A percentile compares a stretch with the other conserved stretches of the same genome.
phyloP scores from a whole-genome alignment of 1,284 basidiomycete species.

The Austroboletus niveus region DNA sequence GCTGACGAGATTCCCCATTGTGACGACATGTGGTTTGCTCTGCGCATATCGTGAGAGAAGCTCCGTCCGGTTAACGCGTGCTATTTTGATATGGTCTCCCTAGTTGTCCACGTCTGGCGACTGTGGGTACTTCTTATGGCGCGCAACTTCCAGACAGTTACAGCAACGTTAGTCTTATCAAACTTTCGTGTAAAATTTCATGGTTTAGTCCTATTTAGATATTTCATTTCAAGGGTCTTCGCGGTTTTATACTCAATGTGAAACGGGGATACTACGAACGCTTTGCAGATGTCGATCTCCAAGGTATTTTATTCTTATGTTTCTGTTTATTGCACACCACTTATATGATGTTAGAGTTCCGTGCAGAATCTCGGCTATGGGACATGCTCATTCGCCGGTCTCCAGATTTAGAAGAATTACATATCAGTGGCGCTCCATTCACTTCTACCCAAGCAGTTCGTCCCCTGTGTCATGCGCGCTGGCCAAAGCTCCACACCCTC shows the following conservation, averaged over 20 bases:
- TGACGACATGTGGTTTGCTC: slow-evolving; percentile 73
- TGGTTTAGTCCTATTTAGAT: slow-evolving; percentile 42
- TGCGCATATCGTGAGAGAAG: slow-evolving; percentile 55
- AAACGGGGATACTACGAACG: slow-evolving; percentile 60
- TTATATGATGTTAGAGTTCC: slow-evolving; percentile 18
- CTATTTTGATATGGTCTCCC: background rate
- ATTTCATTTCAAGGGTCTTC: slow-evolving; percentile 61
- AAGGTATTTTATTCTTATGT: slow-evolving; percentile 41
- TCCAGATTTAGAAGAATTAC: slow-evolving; percentile 60
- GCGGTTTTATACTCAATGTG: slow-evolving; percentile 56
- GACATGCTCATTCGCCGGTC: slow-evolving; percentile 64
- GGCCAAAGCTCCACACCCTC: slow-evolving; percentile 59
- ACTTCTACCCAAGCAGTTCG: slow-evolving; percentile 41
- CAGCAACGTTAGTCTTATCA: slow-evolving; percentile 53
- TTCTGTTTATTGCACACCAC: background rate
- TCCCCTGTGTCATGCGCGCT: slow-evolving; percentile 47
- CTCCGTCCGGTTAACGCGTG: background rate
- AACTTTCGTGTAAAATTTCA: background rate
- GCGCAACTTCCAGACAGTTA: slow-evolving; percentile 51
- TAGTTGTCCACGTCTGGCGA: slow-evolving; percentile 62
- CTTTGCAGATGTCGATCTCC: slow-evolving; percentile 51
- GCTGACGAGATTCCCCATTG: slow-evolving; percentile 60
- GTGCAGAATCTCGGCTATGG: slow-evolving; percentile 46
- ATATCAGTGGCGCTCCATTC: slow-evolving; percentile 54
- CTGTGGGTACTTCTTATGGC: slow-evolving; percentile 59